phyloP scores from a whole-genome alignment of 2,329 filamentous ascomycete species.

The Aspergillus pseudotamarii region DNA sequence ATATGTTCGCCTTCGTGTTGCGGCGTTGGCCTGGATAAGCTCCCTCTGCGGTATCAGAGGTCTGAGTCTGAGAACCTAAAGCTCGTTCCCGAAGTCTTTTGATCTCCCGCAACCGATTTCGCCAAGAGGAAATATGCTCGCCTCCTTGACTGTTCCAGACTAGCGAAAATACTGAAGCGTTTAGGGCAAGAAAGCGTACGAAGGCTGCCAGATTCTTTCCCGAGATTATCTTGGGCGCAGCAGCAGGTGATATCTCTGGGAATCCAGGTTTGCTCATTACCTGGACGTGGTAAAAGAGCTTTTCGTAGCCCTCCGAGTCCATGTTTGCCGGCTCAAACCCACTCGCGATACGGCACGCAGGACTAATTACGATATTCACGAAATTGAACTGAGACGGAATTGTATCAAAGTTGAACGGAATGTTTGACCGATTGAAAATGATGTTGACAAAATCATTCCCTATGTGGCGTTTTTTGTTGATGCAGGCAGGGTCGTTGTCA shows the following conservation, averaged over 20 bases:
- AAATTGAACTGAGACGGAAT: constrained; percentile 96
- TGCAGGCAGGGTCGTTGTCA: constrained; percentile 73
- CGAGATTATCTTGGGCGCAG: constrained; percentile 85
- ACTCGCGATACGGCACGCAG: constrained; percentile 57
- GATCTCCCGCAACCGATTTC: constrained; percentile 82
- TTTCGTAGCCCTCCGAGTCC: constrained; percentile 33
- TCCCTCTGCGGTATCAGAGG: constrained; percentile 33
- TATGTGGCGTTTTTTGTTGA: constrained; percentile 89
- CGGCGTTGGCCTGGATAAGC: constrained; percentile 36
- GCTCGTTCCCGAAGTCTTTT: constrained; percentile 71
- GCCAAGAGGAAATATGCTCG: constrained; percentile 88
- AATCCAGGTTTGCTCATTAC: constrained; percentile 87
- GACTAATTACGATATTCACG: constrained; percentile 94
- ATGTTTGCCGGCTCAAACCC: constrained; percentile 42
- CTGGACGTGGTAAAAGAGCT: constrained; percentile 81
- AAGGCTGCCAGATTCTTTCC: constrained; percentile 80
- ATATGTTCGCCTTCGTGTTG: constrained; percentile 43
- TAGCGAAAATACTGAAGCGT: constrained; percentile 87
- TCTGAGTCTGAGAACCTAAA: constrained; percentile 32
- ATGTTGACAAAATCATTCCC: constrained; percentile 99
- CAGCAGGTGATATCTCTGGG: constrained; percentile 86
- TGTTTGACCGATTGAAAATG: constrained; percentile 95
- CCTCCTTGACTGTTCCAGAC: constrained; percentile 79
- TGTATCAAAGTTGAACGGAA: constrained; percentile 84
- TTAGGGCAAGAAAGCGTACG: constrained; percentile 84